Base-by-base conservation (phyloP, 2,329 filamentous ascomycete genomes). In the Metarhizium sp. region DNA sequence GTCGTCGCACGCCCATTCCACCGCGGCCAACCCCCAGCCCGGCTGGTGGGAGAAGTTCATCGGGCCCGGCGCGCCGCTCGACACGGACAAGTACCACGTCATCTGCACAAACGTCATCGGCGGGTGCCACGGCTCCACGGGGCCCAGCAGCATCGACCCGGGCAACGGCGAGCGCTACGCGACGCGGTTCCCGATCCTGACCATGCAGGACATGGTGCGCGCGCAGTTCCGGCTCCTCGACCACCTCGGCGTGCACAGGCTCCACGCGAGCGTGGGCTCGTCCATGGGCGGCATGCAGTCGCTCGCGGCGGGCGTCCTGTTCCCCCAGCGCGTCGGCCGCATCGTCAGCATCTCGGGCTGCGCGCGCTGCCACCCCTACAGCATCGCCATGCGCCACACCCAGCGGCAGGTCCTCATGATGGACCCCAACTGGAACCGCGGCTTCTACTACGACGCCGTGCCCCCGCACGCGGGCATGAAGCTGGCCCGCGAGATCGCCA, bases 21-120 rank as follows among this genome's bases (percentile, higher is more conserved):
- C 92, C n/a, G 78, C 82, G 53, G 75, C 78, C 10, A 99, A 99
- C 69, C 81, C 89, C 0, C 88, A 92, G 69, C 87, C 91, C 0
- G 94, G 94, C 3, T 99, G 94, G 94, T 99, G 94, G 94, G 94
- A 99, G 73, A 92, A 88, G 70, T 99, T 99, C 69, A 97, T 99
- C 65, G 94, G 94, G 0, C 88, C 92, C 0, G 90, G 88, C 0
- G 80, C 80, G 20, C 88, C 90, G 11, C 74, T 99, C 10, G 90
- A 99, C 69, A 99, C 94, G 1, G 75, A 92, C 71, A 92, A 90
- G 68, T 95, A 95, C 75, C 90, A 91, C 66, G 75, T 99, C 58
- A 90, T 99, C 58, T 99, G 94, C 74, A 97, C 94, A 10, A 99
- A 99, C 68, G 92, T 97, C 50, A 80, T 99, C 40, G 94, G 94